These are phyloP conservation scores for Tolypocladium inflatum DNA, from an alignment of 2,329 filamentous ascomycete species.

Conservation along the genomic window DNA sequence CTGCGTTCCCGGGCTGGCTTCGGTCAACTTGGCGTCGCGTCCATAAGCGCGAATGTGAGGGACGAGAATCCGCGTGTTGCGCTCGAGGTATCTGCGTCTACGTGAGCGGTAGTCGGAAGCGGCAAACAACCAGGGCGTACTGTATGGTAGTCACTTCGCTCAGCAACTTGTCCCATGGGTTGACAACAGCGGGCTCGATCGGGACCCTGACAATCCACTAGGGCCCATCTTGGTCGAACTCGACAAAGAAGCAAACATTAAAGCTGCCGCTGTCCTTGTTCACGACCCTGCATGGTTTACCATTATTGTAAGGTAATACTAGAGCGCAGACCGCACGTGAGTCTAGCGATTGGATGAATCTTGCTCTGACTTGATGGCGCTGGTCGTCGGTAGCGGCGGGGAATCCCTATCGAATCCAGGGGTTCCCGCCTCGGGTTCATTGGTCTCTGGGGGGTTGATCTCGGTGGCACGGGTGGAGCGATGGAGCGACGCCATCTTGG, in stretches of 20 bases:
- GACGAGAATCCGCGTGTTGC: constrained; percentile 12
- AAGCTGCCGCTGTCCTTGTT: constrained; percentile 10
- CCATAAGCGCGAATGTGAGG: constrained; percentile 12
- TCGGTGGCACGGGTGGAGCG: background rate
- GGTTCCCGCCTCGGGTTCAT: background rate
- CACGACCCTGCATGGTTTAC: constrained; percentile 9
- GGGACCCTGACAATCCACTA: constrained; percentile 15
- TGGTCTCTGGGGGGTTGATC: background rate
- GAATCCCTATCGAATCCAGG: background rate
- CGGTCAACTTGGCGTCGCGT: constrained; percentile 2
- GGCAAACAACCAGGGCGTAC: constrained; percentile 4
- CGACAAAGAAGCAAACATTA: constrained; percentile 14
- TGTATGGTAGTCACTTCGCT: constrained; percentile 16
- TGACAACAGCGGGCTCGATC: constrained; percentile 9
- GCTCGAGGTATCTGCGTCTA: constrained; percentile 10
- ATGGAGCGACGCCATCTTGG: background rate
- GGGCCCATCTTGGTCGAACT: constrained; percentile 4
- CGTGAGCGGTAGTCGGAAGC: constrained; percentile 1
- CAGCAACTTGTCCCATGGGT: constrained; percentile 14
- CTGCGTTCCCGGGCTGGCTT: constrained; percentile 1
- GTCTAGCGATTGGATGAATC: constrained; percentile 13
- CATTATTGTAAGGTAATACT: constrained; percentile 11
- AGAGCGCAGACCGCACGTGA: constrained; percentile 10
- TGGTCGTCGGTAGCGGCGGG: background rate
- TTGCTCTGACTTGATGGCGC: background rate